A percentile compares a stretch with the other conserved stretches of the same genome.
These are phyloP conservation scores for Eucalyptus regnans DNA, from an alignment of 345 rosid genomes.

Conservation along the genomic window DNA sequence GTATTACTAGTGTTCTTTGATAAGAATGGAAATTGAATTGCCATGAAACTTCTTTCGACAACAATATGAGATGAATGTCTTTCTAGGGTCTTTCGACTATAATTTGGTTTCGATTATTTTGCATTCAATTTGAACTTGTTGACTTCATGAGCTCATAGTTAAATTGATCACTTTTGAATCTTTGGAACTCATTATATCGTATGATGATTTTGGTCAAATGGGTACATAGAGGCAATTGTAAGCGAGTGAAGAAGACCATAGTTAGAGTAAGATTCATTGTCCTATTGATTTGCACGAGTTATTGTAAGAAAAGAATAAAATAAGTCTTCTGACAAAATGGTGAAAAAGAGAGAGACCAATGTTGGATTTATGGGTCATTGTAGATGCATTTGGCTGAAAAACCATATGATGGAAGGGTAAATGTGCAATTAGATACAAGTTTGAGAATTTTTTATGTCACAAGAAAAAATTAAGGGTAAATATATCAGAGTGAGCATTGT, in stretches of 20 bases:
- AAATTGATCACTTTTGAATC: neutral
- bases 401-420: no score
- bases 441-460: no score
- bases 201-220: neutral
- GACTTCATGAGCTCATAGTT: neutral
- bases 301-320: no score
- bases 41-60: neutral
- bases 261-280: neutral
- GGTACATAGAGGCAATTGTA: neutral
- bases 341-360: neutral
- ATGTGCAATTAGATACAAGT: no score
- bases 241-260: neutral
- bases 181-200: neutral
- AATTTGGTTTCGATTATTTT: neutral
- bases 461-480: no score
- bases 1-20: neutral
- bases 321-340: neutral
- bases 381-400: neutral
- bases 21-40: neutral
- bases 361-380: neutral
- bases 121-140: neutral
- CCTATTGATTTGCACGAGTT: neutral
- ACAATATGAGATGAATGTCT: neutral
- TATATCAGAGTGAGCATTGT: rapidly evolving
- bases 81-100: neutral